phyloP scores from a whole-genome alignment of 768 basidiomycete species.

The Lentinula guzmanii region DNA sequence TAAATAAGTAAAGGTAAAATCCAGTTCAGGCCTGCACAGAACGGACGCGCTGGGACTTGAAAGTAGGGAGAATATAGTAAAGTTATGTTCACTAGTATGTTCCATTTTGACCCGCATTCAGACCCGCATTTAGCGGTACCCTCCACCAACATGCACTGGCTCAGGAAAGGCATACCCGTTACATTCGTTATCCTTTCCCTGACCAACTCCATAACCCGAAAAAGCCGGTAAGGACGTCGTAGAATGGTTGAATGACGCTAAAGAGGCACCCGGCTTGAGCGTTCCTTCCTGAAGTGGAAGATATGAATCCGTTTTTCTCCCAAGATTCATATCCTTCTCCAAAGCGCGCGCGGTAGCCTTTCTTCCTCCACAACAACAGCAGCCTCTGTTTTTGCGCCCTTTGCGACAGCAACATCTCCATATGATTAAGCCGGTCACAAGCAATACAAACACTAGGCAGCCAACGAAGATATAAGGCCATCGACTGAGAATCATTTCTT shows the following conservation, averaged over 20 bases:
- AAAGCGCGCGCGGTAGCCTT: not conserved
- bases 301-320: not conserved
- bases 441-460: constrained; percentile 42
- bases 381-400: constrained; percentile 15
- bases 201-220: not conserved
- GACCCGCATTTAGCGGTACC: not conserved
- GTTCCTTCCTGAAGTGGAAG: not conserved
- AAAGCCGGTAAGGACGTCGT: not conserved
- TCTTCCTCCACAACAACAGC: not conserved
- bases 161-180: not conserved
- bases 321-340: not conserved
- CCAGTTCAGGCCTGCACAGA: not conserved
- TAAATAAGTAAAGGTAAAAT: not conserved
- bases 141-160: not conserved
- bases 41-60: not conserved
- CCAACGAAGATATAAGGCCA: constrained; percentile 72
- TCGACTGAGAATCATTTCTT: constrained; percentile 58
- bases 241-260: not conserved
- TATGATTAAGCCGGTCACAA: constrained; percentile 41
- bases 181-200: not conserved
- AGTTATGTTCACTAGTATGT: not conserved
- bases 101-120: not conserved
- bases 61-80: not conserved
- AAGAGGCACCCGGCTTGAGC: not conserved
- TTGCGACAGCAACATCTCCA: constrained; percentile 59